phyloP scores from a whole-genome alignment of 2,329 filamentous ascomycete genomes.

The Gyromitra esculenta region DNA sequence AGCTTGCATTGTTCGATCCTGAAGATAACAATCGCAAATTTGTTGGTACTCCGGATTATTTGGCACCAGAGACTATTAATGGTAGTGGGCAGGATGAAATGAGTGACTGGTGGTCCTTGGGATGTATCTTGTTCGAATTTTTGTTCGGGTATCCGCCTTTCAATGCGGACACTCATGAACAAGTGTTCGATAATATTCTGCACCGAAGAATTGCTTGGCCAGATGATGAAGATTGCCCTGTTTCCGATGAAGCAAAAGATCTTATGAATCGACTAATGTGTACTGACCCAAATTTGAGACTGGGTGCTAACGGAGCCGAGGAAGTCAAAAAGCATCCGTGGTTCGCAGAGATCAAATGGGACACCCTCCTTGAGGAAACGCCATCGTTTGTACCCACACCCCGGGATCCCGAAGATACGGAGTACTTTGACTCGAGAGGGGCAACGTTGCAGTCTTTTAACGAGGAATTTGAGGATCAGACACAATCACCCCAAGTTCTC shows the following conservation, averaged over 20 bases:
- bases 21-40: conserved; percentile 92
- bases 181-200: conserved; percentile 97
- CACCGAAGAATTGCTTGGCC: conserved; percentile 92
- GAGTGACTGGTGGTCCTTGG: conserved; percentile 99
- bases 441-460: conserved; percentile 91
- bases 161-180: conserved; percentile 85
- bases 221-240: conserved; percentile 76
- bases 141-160: conserved; percentile 93
- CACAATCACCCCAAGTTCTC: conserved; percentile 73
- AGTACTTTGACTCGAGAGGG: conserved; percentile 94
- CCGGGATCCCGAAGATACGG: conserved; percentile 95
- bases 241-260: conserved; percentile 86
- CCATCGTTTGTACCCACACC: conserved; percentile 93
- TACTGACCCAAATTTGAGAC: conserved; percentile 79
- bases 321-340: conserved; percentile 90
- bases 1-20: conserved; percentile 92
- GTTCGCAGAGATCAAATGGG: conserved; percentile 90
- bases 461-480: conserved; percentile 91
- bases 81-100: conserved; percentile 96
- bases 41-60: conserved; percentile 95
- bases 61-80: conserved; percentile 95
- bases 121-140: conserved; percentile 97
- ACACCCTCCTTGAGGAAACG: conserved; percentile 89
- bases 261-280: conserved; percentile 93
- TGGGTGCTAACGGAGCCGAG: conserved; percentile 91